A percentile compares a stretch with the other conserved stretches of the same genome.
phyloP scores from a whole-genome alignment of 2,329 filamentous ascomycete species.

The Xylariaceae sp. region DNA sequence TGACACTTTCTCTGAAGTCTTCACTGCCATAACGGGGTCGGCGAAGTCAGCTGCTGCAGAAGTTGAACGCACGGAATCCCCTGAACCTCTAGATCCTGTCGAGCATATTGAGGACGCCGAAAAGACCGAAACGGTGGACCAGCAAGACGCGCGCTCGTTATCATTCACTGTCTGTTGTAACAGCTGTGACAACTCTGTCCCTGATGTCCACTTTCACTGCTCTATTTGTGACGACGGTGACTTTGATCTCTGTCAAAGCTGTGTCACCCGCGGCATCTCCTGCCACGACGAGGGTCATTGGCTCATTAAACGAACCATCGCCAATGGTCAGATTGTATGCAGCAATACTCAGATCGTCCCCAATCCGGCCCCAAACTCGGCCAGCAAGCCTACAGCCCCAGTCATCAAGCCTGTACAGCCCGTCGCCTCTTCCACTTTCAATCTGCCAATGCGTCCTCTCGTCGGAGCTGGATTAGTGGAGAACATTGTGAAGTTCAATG shows the following conservation, averaged over 20 bases:
- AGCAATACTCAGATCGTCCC: slow-evolving; percentile 79
- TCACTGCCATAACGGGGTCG: not conserved
- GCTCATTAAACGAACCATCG: slow-evolving; percentile 86
- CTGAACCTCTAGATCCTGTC: not conserved
- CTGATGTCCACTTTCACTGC: slow-evolving; percentile 87
- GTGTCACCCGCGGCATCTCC: slow-evolving; percentile 67
- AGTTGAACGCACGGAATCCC: not conserved
- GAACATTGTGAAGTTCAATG: slow-evolving; percentile 17
- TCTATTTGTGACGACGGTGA: slow-evolving; percentile 88
- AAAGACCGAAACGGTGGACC: not conserved
- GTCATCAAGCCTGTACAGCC: not conserved
- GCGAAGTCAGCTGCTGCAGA: not conserved
- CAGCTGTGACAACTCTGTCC: slow-evolving; percentile 72
- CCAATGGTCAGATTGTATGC: slow-evolving; percentile 71
- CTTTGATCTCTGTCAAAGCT: slow-evolving; percentile 83
- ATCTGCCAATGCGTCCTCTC: slow-evolving; percentile 21
- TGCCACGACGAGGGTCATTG: slow-evolving; percentile 80
- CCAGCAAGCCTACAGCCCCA: slow-evolving; percentile 8
- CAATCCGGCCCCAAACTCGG: slow-evolving; percentile 43
- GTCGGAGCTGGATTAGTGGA: not conserved
- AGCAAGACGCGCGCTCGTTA: slow-evolving; percentile 23
- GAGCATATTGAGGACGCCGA: slow-evolving; percentile 11
- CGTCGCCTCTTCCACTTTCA: slow-evolving; percentile 2
- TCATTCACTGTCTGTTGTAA: slow-evolving; percentile 91
- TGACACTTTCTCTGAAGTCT: no score